Base-by-base conservation (phyloP, 78 protist genomes). In the Dictyostelium citrinum region DNA sequence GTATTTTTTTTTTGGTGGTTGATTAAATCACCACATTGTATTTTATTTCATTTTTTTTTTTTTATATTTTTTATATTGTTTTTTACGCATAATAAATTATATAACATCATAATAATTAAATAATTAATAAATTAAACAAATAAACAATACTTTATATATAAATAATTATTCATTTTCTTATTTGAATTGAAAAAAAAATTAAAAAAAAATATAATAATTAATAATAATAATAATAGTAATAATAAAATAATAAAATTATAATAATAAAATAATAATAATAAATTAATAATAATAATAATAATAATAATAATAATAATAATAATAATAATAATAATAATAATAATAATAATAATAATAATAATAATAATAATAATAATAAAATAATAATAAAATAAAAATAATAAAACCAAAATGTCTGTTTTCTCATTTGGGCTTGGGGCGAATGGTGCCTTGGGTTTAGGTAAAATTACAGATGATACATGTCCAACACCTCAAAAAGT, bases 361-460 rank as follows among this genome's bases (percentile, higher is more conserved):
- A 37, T 3, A 20, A 16, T 14, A 20, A 31, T 35, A 31, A 37
- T 5, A 74, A 22, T 2, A 16, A 0, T 6, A 77, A 77, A 14
- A 55, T n/a, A n/a, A n/a, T n/a, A n/a, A n/a, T n/a, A n/a, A n/a
- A n/a, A n/a, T n/a, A n/a, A 80, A 46, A 27, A 78, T 22, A 58
- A 81, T 37, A 64, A 61, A 20, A 39, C 2, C 1, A 67, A 76
- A 17, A 88, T 88, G 93, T 88, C 93, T 2, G 85, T 88, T 8
- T 88, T 60, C 39, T 27, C 84, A 17, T 88, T 77, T 64, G 93
- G 93, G 12, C 37, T 68, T 5, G 85, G 85, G 20, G n/a, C 49
- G 20, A 72, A 72, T 67, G 93, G 93, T 20, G 93, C 84, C 31
- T 43, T 88, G 45, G 84, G 83, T 31, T 43, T 55, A 16, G 93